Percentiles rank a stretch among this genome's conserved stretches.
phyloP scores from a whole-genome alignment of 148 eudicot genomes.

The Vaccinium corymbosum region DNA sequence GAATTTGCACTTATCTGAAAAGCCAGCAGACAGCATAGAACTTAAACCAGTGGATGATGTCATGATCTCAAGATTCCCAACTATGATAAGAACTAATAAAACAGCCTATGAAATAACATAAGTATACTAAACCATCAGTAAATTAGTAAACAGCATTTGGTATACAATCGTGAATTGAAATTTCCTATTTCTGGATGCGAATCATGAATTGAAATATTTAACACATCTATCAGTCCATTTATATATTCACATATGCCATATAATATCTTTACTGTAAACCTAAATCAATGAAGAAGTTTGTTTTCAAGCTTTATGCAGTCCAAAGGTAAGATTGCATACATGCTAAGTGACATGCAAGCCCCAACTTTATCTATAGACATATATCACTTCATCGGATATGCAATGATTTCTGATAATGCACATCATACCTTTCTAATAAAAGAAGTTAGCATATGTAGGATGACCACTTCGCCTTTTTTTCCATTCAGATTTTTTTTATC shows the following conservation, averaged over 20 bases:
- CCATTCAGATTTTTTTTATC: neutral
- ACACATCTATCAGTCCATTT: neutral
- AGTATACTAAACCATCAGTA: neutral
- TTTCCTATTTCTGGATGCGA: neutral
- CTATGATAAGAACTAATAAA: neutral
- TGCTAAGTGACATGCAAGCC: neutral
- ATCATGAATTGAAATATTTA: neutral
- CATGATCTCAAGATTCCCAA: neutral
- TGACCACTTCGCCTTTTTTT: neutral
- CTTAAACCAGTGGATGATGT: conserved; percentile 3
- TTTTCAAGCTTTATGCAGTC: neutral
- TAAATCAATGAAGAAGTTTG: neutral
- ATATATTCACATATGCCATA: neutral
- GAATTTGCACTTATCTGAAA: conserved; percentile 99
- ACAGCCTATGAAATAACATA: neutral
- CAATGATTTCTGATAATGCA: neutral
- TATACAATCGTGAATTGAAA: neutral
- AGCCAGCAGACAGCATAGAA: conserved; percentile 17
- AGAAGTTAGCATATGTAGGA: neutral
- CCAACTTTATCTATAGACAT: neutral
- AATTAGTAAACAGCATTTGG: neutral
- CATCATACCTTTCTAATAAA: neutral
- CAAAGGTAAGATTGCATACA: neutral
- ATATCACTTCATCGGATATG: neutral
- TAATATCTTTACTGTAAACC: neutral